Percentiles rank a stretch among this genome's conserved stretches.
Evolutionary conservation across 2,329 filamentous ascomycete species (phyloP).

Genomic region (Fusarium continuum): DNA sequence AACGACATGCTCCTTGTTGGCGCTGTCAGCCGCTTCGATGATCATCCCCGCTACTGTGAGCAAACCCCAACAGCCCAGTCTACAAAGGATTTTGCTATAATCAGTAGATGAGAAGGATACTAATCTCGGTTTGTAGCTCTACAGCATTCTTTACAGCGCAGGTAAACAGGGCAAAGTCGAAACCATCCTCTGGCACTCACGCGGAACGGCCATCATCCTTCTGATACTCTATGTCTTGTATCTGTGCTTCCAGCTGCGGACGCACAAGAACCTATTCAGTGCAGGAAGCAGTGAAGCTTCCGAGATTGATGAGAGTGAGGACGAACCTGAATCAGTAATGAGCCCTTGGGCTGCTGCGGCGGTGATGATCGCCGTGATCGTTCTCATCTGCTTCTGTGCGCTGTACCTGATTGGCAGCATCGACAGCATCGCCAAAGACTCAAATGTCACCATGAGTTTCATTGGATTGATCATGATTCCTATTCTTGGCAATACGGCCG

Average conservation of each 20-base stretch:
- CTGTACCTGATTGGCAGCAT: slow-evolving; percentile 82
- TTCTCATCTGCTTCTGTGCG: slow-evolving; percentile 76
- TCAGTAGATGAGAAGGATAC: not conserved
- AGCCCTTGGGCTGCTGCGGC: slow-evolving; percentile 69
- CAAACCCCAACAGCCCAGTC: not conserved
- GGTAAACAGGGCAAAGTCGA: slow-evolving; percentile 53
- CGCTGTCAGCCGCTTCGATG: slow-evolving; percentile 80
- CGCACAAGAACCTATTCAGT: slow-evolving; percentile 77
- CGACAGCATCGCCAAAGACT: slow-evolving; percentile 72
- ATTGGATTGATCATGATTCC: slow-evolving; percentile 83
- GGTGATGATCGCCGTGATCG: slow-evolving; percentile 73
- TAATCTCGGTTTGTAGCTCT: slow-evolving; percentile 57
- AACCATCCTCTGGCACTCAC: slow-evolving; percentile 76
- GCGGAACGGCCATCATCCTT: slow-evolving; percentile 79
- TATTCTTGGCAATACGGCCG: slow-evolving; percentile 81
- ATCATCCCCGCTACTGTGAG: slow-evolving; percentile 77
- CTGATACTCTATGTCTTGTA: slow-evolving; percentile 79
- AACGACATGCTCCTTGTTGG: slow-evolving; percentile 79
- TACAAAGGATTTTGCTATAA: slow-evolving; percentile 21
- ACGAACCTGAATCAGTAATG: slow-evolving; percentile 59
- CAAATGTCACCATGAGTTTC: slow-evolving; percentile 79
- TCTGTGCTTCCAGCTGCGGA: slow-evolving; percentile 79
- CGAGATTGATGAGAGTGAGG: slow-evolving; percentile 48
- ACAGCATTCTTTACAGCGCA: slow-evolving; percentile 65
- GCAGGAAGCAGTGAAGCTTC: slow-evolving; percentile 49